Base-by-base conservation (phyloP, 768 basidiomycete species). In the Lactarius indigo region DNA sequence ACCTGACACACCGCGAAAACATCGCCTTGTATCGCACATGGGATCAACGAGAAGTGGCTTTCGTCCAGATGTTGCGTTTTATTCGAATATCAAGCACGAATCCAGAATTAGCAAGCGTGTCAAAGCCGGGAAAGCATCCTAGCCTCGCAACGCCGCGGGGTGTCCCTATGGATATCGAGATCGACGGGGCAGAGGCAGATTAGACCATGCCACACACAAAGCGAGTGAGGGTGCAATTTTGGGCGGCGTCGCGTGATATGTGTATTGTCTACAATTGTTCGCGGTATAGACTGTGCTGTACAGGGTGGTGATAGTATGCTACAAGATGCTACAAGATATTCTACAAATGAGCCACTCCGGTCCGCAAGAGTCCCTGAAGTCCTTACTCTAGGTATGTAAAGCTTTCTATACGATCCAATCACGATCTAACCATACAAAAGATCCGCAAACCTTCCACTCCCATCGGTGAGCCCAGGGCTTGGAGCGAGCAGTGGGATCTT, bases 11-110 rank as follows among this genome's bases (percentile, higher is more conserved):
- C 69, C 75, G 79, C n/a, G 75, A 80, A 12, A 94, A 84, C 18
- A 87, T 91, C 44, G 82, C 83, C 33, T 78, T 93, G 4, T 91
- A 92, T 74, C 83, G 89, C 47, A 77, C 78, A 65, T 94, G 92
- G 92, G 90, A 93, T 71, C 87, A 90, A 70, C 85, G 84, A 66
- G 90, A 92, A 71, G 77, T 85, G 5, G 84, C 88, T 5, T 94
- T 83, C 74, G 81, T 89, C 47, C 82, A 89, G 60, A 80, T 87
- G 18, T 79, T 94, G 60, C 87, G 90, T 52, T 91, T 89, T 75
- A 85, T 93, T 68, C 86, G 90, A 64, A 87, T 94, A 76, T 87
- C 81, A 59, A 87, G 88, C 73, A 74, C 76, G 20, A 76, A 84
- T 56, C 84, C 85, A 0, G 75, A 79, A 1, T 64, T 77, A 8